A percentile compares a stretch with the other conserved stretches of the same genome.
phyloP scores from a whole-genome alignment of 495 filamentous ascomycete genomes.

The Neurospora sp. region DNA sequence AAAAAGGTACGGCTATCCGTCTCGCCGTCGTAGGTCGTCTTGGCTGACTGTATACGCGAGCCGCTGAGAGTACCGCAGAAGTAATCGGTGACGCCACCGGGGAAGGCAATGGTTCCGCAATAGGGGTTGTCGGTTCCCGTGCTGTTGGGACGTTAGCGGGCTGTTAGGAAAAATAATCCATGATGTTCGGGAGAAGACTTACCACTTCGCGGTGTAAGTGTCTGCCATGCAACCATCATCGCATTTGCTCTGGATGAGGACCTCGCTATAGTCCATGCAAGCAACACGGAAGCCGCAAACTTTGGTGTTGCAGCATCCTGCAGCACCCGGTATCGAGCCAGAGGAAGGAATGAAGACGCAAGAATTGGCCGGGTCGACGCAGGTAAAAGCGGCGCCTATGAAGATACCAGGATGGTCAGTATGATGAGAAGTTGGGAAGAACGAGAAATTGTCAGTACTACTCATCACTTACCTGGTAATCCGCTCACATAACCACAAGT shows the following conservation, averaged over 20 bases:
- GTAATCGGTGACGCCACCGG: conserved; percentile 27
- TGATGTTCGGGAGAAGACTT: conserved; percentile 5
- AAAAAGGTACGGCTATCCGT: conserved; percentile 17
- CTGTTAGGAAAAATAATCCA: neutral
- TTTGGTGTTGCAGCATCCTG: conserved; percentile 26
- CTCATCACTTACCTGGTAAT: conserved; percentile 15
- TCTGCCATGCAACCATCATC: conserved; percentile 26
- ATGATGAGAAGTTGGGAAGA: neutral
- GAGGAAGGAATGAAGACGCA: conserved; percentile 23
- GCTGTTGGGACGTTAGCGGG: conserved; percentile 9
- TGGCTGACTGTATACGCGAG: conserved; percentile 19
- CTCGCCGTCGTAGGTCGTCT: conserved; percentile 28
- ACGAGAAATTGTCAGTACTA: neutral
- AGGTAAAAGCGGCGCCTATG: conserved; percentile 26
- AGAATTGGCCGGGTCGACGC: conserved; percentile 14
- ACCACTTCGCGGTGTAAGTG: conserved; percentile 31
- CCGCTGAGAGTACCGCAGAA: conserved; percentile 23
- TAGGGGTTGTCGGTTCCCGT: conserved; percentile 14
- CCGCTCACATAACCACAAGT: conserved; percentile 38
- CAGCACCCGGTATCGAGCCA: conserved; percentile 15
- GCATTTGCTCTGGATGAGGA: conserved; percentile 17
- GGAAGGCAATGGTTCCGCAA: conserved; percentile 30
- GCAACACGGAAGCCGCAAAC: conserved; percentile 19
- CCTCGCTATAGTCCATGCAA: conserved; percentile 21
- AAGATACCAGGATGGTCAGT: neutral